A percentile compares a stretch with the other conserved stretches of the same genome.
These are phyloP conservation scores for Ilyonectria destructans DNA, from an alignment of 2,329 filamentous ascomycete genomes.

Conservation along the genomic window DNA sequence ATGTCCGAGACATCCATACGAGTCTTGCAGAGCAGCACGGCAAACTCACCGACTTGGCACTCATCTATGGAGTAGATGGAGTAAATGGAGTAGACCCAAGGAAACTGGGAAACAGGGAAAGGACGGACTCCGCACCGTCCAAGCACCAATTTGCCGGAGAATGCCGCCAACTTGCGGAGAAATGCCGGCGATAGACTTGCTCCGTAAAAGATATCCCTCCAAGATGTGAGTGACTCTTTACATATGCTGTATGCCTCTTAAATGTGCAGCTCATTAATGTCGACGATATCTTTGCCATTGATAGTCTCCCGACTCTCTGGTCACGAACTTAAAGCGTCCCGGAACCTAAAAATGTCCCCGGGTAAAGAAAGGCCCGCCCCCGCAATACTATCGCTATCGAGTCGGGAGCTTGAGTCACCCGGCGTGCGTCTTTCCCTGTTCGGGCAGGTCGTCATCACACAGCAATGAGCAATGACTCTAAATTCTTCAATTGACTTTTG, in stretches of 20 bases:
- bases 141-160: not conserved
- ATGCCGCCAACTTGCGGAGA: not conserved
- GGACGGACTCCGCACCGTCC: not conserved
- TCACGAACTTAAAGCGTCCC: not conserved
- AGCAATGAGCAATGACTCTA: not conserved
- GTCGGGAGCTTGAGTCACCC: not conserved
- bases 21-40: constrained; percentile 6
- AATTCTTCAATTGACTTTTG: not conserved
- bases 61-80: not conserved
- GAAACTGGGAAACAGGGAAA: not conserved
- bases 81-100: not conserved
- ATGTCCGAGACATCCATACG: constrained; percentile 5
- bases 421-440: not conserved
- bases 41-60: not conserved
- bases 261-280: not conserved
- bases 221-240: not conserved
- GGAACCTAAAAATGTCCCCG: constrained; percentile 4
- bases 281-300: not conserved
- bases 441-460: not conserved
- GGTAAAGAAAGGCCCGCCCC: not conserved
- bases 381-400: not conserved
- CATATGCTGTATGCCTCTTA: too few species aligned
- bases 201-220: not conserved
- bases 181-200: not conserved
- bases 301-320: not conserved